Conservation (phyloP, 2,329 filamentous ascomycete genomes). For the Cladophialophora exuberans region DNA sequence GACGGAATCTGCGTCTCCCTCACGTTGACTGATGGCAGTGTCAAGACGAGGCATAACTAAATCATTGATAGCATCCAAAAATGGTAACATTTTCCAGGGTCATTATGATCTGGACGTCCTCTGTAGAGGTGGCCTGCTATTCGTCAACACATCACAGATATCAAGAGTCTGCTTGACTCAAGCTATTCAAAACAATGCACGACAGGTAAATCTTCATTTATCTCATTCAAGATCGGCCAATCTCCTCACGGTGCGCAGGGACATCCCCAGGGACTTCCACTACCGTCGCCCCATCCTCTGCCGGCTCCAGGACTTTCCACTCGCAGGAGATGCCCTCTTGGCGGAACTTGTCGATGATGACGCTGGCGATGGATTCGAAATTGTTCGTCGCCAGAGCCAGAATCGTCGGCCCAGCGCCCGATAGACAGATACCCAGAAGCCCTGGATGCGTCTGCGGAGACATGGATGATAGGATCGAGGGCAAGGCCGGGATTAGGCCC, state of each 20-base stretch:
- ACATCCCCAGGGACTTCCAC: constrained; percentile 28
- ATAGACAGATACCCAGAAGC: constrained; percentile 90
- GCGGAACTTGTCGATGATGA: constrained; percentile 75
- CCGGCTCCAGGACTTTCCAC: constrained; percentile 88
- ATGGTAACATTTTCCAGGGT: too few species aligned
- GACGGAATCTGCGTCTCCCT: too few species aligned
- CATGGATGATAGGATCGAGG: constrained; percentile 88
- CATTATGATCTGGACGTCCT: too few species aligned
- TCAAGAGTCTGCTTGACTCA: too few species aligned
- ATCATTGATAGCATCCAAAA: too few species aligned
- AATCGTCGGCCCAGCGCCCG: constrained; percentile 92
- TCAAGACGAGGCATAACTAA: too few species aligned
- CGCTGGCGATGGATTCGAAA: constrained; percentile 82
- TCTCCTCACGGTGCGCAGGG: constrained; percentile 12
- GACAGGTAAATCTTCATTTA: too few species aligned
- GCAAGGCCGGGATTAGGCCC: constrained; percentile 85
- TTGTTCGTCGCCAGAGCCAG: constrained; percentile 87
- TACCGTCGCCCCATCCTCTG: constrained; percentile 62
- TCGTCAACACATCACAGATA: too few species aligned
- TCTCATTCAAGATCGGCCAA: too few species aligned
- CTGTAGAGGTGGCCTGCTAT: too few species aligned
- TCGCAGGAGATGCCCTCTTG: constrained; percentile 67
- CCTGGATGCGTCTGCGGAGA: constrained; percentile 85
- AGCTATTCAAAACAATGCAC: too few species aligned
- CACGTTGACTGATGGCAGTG: too few species aligned